These are phyloP conservation scores for Pseudogymnoascus sp. DNA, from an alignment of 2,329 filamentous ascomycete species.

Conservation along the genomic window DNA sequence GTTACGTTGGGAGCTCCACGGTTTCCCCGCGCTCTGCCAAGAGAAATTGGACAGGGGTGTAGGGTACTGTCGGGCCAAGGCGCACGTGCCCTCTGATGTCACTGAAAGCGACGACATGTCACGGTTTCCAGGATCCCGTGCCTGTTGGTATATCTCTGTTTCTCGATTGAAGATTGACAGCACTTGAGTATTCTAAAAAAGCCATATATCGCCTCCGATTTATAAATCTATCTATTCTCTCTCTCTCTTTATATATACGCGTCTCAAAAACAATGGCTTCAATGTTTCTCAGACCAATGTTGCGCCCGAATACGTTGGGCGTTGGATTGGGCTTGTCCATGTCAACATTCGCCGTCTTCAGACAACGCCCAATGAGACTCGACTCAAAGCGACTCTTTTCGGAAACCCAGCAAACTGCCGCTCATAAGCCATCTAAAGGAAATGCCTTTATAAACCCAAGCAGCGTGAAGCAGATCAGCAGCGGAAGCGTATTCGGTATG, in stretches of 20 bases:
- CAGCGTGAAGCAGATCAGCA: constrained; percentile 26
- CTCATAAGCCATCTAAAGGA: constrained; percentile 17
- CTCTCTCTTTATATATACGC: neutral
- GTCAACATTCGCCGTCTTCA: constrained; percentile 24
- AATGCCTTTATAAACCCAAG: constrained; percentile 20
- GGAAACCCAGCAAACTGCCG: constrained; percentile 24
- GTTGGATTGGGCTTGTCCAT: constrained; percentile 30
- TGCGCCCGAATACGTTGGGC: constrained; percentile 26
- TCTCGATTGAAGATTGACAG: neutral
- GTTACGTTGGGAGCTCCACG: neutral
- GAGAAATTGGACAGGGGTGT: neutral
- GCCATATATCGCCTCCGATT: neutral
- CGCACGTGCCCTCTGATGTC: constrained; percentile 1
- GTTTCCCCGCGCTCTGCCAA: neutral
- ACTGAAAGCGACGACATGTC: neutral
- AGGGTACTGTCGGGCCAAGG: neutral
- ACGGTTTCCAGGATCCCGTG: neutral
- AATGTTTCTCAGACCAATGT: constrained; percentile 24
- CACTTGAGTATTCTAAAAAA: neutral
- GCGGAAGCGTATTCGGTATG: constrained; percentile 25
- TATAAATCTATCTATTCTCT: neutral
- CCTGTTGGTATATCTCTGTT: neutral
- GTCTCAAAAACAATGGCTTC: constrained; percentile 19
- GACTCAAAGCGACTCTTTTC: constrained; percentile 19
- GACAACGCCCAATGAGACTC: constrained; percentile 26